Conservation (phyloP, 192 early-diverging fungal species). For the Oehlia diaphana region DNA sequence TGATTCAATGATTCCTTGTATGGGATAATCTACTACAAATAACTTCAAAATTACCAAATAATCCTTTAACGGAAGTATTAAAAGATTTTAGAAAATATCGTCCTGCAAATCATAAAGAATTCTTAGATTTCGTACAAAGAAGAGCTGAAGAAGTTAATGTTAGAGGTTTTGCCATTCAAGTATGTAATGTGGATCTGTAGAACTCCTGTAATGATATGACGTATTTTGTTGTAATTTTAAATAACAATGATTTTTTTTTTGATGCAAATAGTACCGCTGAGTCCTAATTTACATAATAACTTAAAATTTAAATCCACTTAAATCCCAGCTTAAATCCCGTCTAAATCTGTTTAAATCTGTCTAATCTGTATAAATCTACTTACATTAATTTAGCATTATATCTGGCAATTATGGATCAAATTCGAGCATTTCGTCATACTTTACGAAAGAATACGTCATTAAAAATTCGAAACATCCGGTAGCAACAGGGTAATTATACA, state of each 20-base stretch:
- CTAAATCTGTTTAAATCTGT: neutral
- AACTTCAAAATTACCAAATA: constrained; percentile 74
- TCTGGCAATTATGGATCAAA: constrained; percentile 78
- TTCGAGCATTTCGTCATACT: constrained; percentile 79
- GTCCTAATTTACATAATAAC: neutral
- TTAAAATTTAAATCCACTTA: no score
- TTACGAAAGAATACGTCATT: constrained; percentile 84
- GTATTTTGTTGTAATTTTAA: no score
- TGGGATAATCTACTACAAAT: constrained; percentile 84
- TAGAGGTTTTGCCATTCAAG: constrained; percentile 59
- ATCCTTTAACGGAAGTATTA: constrained; percentile 75
- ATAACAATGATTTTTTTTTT: neutral
- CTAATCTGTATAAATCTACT: neutral
- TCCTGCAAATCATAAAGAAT: constrained; percentile 78
- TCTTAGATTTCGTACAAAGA: constrained; percentile 66
- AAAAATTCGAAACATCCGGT: constrained; percentile 73
- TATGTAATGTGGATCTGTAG: neutral
- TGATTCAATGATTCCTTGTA: constrained; percentile 83
- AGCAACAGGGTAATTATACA: constrained; percentile 59
- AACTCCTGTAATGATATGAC: no score
- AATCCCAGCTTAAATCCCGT: neutral
- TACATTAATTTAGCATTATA: constrained; percentile 54
- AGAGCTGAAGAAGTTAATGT: constrained; percentile 51
- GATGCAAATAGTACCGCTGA: constrained; percentile 60
- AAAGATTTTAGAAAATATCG: constrained; percentile 77